Conservation (phyloP, 768 basidiomycete species). For the Phallus indusiatus region DNA sequence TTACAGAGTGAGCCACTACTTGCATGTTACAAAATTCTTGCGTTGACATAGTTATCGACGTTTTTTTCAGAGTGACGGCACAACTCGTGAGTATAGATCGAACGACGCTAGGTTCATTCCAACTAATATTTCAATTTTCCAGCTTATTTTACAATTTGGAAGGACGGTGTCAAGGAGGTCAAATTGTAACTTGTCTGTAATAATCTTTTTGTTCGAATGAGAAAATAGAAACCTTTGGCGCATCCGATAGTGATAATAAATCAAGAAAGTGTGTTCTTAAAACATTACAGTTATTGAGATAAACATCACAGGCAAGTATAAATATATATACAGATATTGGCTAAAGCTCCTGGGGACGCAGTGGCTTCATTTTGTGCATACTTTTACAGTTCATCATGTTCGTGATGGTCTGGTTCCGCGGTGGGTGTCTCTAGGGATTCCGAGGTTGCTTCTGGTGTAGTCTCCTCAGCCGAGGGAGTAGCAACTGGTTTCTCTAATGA, state of each 20-base stretch:
- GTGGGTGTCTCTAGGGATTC: constrained; percentile 6
- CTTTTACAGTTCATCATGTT: constrained; percentile 11
- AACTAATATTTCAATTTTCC: background rate
- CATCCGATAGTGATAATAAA: background rate
- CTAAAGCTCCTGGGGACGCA: background rate
- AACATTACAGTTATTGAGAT: background rate
- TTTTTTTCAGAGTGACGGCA: constrained; percentile 62
- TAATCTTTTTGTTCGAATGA: no score
- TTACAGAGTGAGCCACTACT: constrained; percentile 55
- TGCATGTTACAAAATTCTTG: background rate
- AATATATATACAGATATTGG: background rate
- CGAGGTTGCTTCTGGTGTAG: constrained; percentile 2
- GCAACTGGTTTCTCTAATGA: constrained; percentile 34
- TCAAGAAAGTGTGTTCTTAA: background rate
- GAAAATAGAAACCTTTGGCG: background rate
- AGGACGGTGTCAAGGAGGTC: constrained; percentile 77
- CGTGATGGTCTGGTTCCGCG: constrained; percentile 1
- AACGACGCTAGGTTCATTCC: background rate
- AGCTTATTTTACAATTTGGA: constrained; percentile 96
- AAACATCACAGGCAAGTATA: background rate
- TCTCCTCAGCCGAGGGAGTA: background rate
- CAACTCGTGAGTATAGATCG: constrained; percentile 53
- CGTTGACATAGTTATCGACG: constrained; percentile 5
- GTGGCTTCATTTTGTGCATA: background rate
- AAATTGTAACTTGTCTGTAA: constrained; percentile 41